Evolutionary conservation across 164 flowering plant genomes (phyloP).

Genomic region (Piper betle): DNA sequence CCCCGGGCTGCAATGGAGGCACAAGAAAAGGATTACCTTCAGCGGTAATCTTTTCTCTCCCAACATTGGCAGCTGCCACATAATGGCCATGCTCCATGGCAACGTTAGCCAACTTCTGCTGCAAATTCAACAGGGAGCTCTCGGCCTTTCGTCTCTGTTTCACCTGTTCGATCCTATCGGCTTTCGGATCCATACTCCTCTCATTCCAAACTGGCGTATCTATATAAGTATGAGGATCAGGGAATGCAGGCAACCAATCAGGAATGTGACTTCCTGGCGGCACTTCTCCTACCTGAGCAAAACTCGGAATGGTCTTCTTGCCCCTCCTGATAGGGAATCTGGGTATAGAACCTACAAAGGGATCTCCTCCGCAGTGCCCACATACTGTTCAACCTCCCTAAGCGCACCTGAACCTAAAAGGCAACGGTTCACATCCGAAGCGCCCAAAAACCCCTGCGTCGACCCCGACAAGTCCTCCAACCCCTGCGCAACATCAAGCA

Average conservation of each 20-base stretch:
- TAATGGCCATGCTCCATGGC: constrained; percentile 13
- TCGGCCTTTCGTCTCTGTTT: too few relatives aligned
- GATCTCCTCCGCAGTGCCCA: constrained; percentile 38
- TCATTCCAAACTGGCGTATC: constrained; percentile 73
- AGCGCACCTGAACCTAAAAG: constrained; percentile 36
- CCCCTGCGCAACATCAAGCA: constrained; percentile 66
- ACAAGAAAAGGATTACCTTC: constrained; percentile 43
- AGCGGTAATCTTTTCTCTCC: constrained; percentile 8
- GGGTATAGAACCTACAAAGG: constrained; percentile 68
- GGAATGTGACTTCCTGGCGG: constrained; percentile 64
- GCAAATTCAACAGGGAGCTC: too few relatives aligned
- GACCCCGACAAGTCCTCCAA: constrained; percentile 45
- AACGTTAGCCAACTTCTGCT: constrained; percentile 55
- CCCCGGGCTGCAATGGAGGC: constrained; percentile 36
- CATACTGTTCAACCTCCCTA: constrained; percentile 34
- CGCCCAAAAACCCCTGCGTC: constrained; percentile 55
- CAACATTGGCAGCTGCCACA: constrained; percentile 7
- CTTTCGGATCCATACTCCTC: constrained; percentile 55
- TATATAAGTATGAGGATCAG: constrained; percentile 80
- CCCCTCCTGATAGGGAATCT: constrained; percentile 47
- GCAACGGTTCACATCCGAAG: constrained; percentile 42
- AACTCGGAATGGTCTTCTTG: constrained; percentile 42
- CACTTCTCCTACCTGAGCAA: constrained; percentile 48
- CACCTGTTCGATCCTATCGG: too few relatives aligned
- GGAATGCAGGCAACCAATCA: constrained; percentile 87